Conservation (phyloP, 148 eudicot species). For the Suaeda aralocaspica region DNA sequence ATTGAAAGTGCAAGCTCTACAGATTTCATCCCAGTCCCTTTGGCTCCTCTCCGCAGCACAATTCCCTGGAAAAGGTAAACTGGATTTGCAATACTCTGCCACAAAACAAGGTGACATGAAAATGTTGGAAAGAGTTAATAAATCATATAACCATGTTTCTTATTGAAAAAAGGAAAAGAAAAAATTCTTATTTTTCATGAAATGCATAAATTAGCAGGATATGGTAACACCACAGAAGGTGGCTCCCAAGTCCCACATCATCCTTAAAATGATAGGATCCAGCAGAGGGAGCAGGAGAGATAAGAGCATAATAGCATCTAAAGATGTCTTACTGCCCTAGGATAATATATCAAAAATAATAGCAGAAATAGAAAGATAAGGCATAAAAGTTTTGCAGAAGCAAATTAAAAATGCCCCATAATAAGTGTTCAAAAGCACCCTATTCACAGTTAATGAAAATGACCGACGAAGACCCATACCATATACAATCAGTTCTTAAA, state of each 20-base stretch:
- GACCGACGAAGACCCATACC: too few species aligned
- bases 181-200: background rate
- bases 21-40: constrained; percentile 99
- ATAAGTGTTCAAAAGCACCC: too few species aligned
- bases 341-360: background rate
- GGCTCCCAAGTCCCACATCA: background rate
- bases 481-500: constrained; percentile 1
- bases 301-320: background rate
- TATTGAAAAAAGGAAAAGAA: background rate
- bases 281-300: background rate
- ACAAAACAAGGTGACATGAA: constrained; percentile 21
- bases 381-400: too few species aligned
- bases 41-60: constrained; percentile 95
- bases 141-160: background rate
- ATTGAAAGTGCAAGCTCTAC: constrained; percentile 96
- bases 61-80: constrained; percentile 98
- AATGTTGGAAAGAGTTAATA: constrained; percentile 9
- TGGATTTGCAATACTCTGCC: constrained; percentile 84
- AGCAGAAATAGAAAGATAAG: background rate
- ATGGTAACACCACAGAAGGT: background rate
- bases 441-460: too few species aligned
- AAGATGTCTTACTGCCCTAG: background rate
- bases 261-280: background rate
- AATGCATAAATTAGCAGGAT: background rate
- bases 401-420: too few species aligned